phyloP scores from a whole-genome alignment of 225 moss, liverwort and hornwort genomes.

The Antitrichia curtipendula region DNA sequence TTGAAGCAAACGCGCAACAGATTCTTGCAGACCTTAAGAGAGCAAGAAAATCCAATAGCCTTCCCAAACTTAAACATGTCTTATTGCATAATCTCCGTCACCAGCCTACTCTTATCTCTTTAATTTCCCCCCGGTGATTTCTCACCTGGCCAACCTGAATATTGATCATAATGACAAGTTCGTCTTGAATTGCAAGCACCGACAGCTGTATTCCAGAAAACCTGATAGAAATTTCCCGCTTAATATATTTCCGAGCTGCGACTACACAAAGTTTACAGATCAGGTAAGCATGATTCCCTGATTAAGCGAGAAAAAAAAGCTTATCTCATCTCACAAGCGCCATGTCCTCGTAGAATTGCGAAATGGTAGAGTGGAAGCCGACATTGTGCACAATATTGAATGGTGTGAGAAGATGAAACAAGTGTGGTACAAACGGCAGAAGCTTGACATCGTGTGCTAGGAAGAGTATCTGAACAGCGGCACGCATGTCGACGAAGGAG shows the following conservation, averaged over 20 bases:
- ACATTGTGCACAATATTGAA: background rate
- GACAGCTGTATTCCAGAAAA: background rate
- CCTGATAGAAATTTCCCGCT: background rate
- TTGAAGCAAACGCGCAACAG: background rate
- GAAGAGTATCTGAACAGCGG: background rate
- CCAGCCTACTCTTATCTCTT: background rate
- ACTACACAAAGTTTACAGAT: background rate
- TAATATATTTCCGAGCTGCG: background rate
- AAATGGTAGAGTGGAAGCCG: background rate
- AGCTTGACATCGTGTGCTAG: background rate
- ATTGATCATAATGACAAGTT: background rate
- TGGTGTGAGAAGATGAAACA: background rate
- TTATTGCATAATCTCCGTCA: background rate
- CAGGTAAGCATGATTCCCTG: background rate
- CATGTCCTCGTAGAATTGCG: background rate
- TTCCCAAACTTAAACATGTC: background rate
- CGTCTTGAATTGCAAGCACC: background rate
- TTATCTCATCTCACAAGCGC: background rate
- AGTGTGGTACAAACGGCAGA: background rate
- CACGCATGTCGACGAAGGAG: background rate
- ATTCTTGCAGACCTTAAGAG: background rate
- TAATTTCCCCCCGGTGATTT: background rate
- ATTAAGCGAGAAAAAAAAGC: background rate
- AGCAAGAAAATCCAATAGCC: background rate
- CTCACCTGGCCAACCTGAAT: background rate